Conservation (phyloP, 164 flowering plant species). For the Piper longum region DNA sequence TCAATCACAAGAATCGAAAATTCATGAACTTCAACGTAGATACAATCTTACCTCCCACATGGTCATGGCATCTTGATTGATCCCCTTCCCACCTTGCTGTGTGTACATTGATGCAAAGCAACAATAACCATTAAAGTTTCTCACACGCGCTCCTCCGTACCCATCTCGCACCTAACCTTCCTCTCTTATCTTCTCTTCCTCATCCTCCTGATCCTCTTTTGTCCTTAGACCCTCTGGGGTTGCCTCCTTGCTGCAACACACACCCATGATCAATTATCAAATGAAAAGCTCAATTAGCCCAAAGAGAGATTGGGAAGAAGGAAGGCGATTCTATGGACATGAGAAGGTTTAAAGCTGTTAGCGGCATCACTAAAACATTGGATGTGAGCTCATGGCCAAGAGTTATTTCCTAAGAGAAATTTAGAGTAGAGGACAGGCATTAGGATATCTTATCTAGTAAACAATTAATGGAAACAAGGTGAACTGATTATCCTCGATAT, state of each 20-base stretch:
- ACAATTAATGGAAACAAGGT: no score
- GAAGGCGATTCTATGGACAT: neutral
- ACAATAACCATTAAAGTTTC: constrained; percentile 35
- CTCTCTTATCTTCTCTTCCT: constrained; percentile 1
- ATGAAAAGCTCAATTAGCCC: neutral
- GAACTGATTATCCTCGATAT: no score
- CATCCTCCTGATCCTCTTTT: constrained; percentile 1
- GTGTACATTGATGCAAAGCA: constrained; percentile 38
- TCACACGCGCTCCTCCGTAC: constrained; percentile 29
- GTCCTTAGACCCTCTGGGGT: neutral
- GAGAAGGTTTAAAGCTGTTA: neutral
- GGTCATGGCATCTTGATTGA: constrained; percentile 86
- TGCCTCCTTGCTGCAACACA: neutral
- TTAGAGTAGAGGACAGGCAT: neutral
- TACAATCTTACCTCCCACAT: constrained; percentile 60
- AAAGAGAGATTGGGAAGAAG: neutral
- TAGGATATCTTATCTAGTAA: no score
- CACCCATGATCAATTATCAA: neutral
- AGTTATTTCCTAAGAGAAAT: neutral
- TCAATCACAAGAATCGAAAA: no score
- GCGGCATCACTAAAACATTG: neutral
- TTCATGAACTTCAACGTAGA: no score
- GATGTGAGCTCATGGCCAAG: neutral
- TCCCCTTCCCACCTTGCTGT: constrained; percentile 63
- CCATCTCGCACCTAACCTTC: neutral